Base-by-base conservation (phyloP, 176 grass and related monocot genomes). In the Paspalum notatum region DNA sequence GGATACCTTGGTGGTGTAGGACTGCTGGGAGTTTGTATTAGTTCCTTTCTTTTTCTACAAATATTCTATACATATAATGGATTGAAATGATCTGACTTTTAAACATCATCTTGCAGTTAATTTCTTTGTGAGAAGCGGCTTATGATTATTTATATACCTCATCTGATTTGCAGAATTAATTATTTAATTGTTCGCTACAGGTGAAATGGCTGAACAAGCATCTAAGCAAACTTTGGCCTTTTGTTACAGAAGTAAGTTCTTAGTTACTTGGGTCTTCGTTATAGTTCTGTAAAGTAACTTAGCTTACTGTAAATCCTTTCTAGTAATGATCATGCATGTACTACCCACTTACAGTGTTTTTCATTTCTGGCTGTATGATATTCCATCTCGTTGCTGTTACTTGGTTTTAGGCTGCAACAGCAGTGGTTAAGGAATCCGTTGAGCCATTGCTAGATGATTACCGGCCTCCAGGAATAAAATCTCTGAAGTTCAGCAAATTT, bases 121-220 rank as follows among this genome's bases (percentile, higher is more conserved):
- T 51, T 37, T 52, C 42, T 54, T 73, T 37, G 9, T n/a, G 40
- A 72, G 47, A 71, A 77, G 24, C 12, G 38, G 18, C 46, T 88
- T 21, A 74, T 80, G 82, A 27, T 46, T 79, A 51, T 32, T 60
- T 72, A 66, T 73, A 17, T 24, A 70, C 54, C 62, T 55, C 8
- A 22, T 52, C 32, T 67, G 39, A 72, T 51, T 15, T 57, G 2
- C 22, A 49, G 2, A 75, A 79, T 45, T 55, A 49, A 63, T 71
- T 71, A 64, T 66, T 77, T 79, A 43, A 37, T 78, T 74, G 62
- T 48, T 88, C 38, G 76, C 32, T 86, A 56, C 82, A 98, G 92
- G 92, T 98, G 74, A 93, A 98, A 90, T 98, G 96, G 96, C 53
- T 98, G 32, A 98, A 98, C 76, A 98, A 98, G 79, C 90, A 91